Conservation (phyloP, 208 protist species). For the Trypanosoma avium region DNA sequence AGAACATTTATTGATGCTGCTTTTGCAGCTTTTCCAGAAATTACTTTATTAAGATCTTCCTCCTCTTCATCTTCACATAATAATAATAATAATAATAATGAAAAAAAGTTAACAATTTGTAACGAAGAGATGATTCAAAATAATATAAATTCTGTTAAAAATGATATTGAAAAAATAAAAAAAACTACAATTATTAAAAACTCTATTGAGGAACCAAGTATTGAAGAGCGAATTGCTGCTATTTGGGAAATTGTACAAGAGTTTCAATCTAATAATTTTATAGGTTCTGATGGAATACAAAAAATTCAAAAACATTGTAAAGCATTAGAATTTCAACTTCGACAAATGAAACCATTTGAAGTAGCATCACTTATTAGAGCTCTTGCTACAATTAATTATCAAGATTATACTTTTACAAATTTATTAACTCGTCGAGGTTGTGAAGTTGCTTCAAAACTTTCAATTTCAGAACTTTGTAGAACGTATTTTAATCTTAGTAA, state of each 20-base stretch:
- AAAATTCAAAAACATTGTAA: constrained; percentile 46
- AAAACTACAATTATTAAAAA: not conserved
- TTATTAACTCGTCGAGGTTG: constrained; percentile 73
- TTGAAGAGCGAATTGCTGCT: constrained; percentile 30
- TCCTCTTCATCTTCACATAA: not conserved
- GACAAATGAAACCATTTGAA: constrained; percentile 51
- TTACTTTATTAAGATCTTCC: not conserved
- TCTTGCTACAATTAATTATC: constrained; percentile 64
- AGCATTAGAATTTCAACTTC: constrained; percentile 48
- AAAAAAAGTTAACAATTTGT: no score
- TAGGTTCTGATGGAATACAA: constrained; percentile 25
- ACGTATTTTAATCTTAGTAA: constrained; percentile 79
- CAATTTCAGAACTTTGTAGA: constrained; percentile 42
- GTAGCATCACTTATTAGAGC: constrained; percentile 44
- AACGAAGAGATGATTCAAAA: no score
- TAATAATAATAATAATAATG: not conserved
- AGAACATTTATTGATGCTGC: constrained; percentile 41
- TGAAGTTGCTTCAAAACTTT: constrained; percentile 59
- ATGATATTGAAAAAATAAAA: not conserved
- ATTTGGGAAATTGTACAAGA: constrained; percentile 39
- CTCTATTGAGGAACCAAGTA: constrained; percentile 17
- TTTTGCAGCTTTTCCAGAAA: constrained; percentile 10
- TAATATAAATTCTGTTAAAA: not conserved
- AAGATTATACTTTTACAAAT: constrained; percentile 64
- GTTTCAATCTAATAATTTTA: constrained; percentile 18